A percentile compares a stretch with the other conserved stretches of the same genome.
phyloP scores from a whole-genome alignment of 805 yeast genomes.

The Candida boidinii region DNA sequence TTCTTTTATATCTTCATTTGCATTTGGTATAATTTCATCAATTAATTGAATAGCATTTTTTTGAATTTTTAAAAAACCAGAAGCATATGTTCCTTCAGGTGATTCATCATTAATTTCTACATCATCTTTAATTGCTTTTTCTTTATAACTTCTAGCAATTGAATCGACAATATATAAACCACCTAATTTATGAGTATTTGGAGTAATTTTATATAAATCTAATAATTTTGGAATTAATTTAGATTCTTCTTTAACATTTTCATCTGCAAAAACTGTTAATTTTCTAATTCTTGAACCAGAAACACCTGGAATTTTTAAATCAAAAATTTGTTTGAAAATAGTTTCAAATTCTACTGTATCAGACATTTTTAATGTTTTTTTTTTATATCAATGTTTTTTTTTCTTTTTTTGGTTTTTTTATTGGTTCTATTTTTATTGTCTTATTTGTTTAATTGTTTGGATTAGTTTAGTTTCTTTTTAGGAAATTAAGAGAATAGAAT shows the following conservation, averaged over 20 bases:
- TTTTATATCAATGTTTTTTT: too few species aligned
- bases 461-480: too few species aligned
- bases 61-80: conserved; percentile 61
- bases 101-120: conserved; percentile 41
- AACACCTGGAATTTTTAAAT: conserved; percentile 80
- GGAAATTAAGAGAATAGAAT: too few species aligned
- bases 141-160: conserved; percentile 76
- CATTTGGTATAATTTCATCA: conserved; percentile 51
- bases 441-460: too few species aligned
- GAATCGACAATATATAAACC: conserved; percentile 89
- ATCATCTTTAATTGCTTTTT: conserved; percentile 52
- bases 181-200: conserved; percentile 81
- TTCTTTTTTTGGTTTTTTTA: too few species aligned
- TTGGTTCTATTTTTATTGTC: too few species aligned
- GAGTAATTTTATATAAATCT: conserved; percentile 62
- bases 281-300: conserved; percentile 92
- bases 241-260: conserved; percentile 44
- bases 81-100: conserved; percentile 63
- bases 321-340: conserved; percentile 39
- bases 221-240: conserved; percentile 49
- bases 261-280: conserved; percentile 69
- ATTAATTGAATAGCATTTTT: conserved; percentile 55
- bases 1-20: conserved; percentile 48
- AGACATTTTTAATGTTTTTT: conserved; percentile 22
- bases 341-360: conserved; percentile 36